Evolutionary conservation across 78 protist species (phyloP), one percentile per base, ranked within the genome.

Genomic region (Isochrysis galbana): DNA sequence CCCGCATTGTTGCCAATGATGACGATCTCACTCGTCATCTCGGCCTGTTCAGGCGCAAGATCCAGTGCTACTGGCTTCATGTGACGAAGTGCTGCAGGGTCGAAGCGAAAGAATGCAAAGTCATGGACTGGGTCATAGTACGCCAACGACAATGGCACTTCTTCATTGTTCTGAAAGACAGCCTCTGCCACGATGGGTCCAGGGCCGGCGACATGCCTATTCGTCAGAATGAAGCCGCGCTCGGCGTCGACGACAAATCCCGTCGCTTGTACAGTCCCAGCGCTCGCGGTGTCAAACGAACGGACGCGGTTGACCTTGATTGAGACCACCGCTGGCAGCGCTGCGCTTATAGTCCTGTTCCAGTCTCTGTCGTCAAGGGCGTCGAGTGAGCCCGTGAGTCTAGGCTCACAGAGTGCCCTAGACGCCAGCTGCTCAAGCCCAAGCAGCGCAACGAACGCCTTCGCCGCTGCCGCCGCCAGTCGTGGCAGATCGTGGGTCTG

Each of bases 1-100:
- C 93, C 96, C 11, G 95, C 94, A 77, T 94, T 94, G 42, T 94
- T 94, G 36, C 96, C 96, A 7, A 94, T 90, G 69, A 94, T 94
- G 14, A 92, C 47, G 34, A 94, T 90, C 11, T 91, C 94, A 17
- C n/a, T 1, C 25, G 91, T 93, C 29, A 91, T 93, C 5, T 48
- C 48, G 2, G 96, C 96, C 23, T 46, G 61, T 4, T 94, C 90
- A 0, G 96, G 96, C 14, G 91, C 93, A 2, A 94, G 90, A 1
- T 78, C 89, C 0, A 94, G 89, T 44, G 72, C 93, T 21, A 1
- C 51, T 25, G 46, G 39, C 47, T 47, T 3, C 96, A 94, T 91
- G 94, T 87, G 90, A 74, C 86, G 7, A n/a, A 94, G 54, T 38
- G 80, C 61, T 0, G 21, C 10, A 19, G 94, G 91, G 47, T 94